A percentile compares a stretch with the other conserved stretches of the same genome.
Conservation (phyloP, 2,329 filamentous ascomycete species). For the Lasiodiplodia gonubiensis region DNA sequence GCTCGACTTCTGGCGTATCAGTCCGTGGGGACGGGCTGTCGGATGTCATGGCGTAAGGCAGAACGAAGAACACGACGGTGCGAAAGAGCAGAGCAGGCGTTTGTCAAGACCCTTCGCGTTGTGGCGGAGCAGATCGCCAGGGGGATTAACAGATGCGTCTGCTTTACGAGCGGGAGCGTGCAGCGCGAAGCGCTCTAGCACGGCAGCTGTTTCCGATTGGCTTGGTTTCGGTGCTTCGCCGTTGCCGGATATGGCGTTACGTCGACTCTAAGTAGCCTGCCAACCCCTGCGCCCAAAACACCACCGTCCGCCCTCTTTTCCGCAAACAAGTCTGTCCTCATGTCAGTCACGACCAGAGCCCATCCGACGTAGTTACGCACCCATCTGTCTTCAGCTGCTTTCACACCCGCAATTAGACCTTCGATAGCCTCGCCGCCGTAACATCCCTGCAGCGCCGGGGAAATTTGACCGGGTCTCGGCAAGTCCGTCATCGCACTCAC, state of each 20-base stretch:
- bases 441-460: too few species aligned
- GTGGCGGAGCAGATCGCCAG: neutral
- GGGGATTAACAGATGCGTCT: neutral
- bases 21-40: neutral
- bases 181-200: neutral
- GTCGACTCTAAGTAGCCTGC: neutral
- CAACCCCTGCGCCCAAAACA: neutral
- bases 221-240: neutral
- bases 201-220: neutral
- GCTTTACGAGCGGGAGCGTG: neutral
- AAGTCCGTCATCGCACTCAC: too few species aligned
- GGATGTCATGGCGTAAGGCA: neutral
- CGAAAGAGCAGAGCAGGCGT: neutral
- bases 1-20: neutral
- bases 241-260: neutral
- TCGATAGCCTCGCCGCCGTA: too few species aligned
- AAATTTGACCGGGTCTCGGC: too few species aligned
- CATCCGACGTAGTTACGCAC: too few species aligned
- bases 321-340: too few species aligned
- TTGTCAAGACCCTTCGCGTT: neutral
- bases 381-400: too few species aligned
- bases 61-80: neutral
- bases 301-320: neutral
- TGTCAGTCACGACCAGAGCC: too few species aligned
- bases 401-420: too few species aligned